Evolutionary conservation across 2,329 filamentous ascomycete species (phyloP), one percentile per base, ranked within the genome.

Genomic region (Fusarium chlamydosporum): DNA sequence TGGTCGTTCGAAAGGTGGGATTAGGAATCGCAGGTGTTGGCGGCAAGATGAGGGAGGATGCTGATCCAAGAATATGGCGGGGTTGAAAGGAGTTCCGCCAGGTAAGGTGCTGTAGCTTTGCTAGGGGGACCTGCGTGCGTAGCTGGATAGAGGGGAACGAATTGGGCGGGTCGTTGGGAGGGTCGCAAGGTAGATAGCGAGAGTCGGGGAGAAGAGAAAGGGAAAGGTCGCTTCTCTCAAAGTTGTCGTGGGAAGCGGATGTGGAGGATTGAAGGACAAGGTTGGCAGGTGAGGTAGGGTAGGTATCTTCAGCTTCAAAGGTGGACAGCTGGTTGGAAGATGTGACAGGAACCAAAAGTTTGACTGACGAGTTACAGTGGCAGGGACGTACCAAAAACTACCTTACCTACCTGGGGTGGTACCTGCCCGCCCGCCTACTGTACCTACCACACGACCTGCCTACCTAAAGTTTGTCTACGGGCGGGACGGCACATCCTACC

Each of bases 31-130:
- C 57, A 67, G 42, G 43, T 46, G 55, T 62, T 68, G 71, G 69
- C 62, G 62, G 65, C 62, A 64, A 61, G 47, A 54, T 57, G 54
- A 71, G 27, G 43, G 50, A 69, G 23, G 46, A 45, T 45, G 63
- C 57, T 53, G 58, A 58, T 27, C 23, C 23, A 23, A 50, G 42
- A 57, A 55, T 67, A 71, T 74, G 72, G 72, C 67, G 72, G 72
- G 72, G 72, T 74, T 68, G 67, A 61, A 65, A 65, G 70, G 65
- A 70, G 67, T 53, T 63, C 68, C 62, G 58, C 53, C 34, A 64
- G 27, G 40, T 29, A 37, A 52, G 31, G 52, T 64, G 38, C 59
- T 47, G 52, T 38, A 57, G 43, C 52, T 65, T 60, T 61, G 54
- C 48, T 64, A 50, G 53, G 46, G 34, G 46, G 42, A 62, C 65